Conservation (phyloP, 495 filamentous ascomycete genomes). For the Amphirosellinia nigrospora region DNA sequence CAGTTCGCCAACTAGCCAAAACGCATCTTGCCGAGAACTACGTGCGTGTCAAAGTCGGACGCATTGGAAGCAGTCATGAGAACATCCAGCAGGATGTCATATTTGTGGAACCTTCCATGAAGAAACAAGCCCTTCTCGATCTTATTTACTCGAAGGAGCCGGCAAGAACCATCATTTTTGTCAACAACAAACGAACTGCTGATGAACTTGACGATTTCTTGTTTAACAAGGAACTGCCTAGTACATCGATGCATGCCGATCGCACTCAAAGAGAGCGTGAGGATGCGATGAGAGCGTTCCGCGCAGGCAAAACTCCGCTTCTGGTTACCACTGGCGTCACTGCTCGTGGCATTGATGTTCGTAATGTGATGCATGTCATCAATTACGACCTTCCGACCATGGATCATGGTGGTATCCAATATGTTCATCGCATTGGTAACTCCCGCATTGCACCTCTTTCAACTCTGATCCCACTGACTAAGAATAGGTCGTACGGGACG, state of each 20-base stretch:
- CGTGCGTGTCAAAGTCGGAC: conserved; percentile 81
- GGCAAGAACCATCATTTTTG: conserved; percentile 87
- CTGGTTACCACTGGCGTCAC: conserved; percentile 84
- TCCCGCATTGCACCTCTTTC: not conserved
- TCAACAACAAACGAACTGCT: conserved; percentile 75
- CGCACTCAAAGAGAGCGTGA: conserved; percentile 93
- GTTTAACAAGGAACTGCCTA: conserved; percentile 77
- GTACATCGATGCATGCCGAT: conserved; percentile 83
- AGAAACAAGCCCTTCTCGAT: conserved; percentile 74
- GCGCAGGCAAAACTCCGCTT: conserved; percentile 72
- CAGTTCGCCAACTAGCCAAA: conserved; percentile 74
- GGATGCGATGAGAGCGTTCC: conserved; percentile 89
- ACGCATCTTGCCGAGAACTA: conserved; percentile 73
- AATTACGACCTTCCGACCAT: conserved; percentile 83
- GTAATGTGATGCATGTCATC: conserved; percentile 86
- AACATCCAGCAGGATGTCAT: conserved; percentile 83
- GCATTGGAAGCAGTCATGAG: conserved; percentile 75
- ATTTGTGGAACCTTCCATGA: conserved; percentile 64
- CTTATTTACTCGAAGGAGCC: conserved; percentile 71
- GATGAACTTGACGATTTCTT: conserved; percentile 88
- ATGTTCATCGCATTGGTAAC: conserved; percentile 90
- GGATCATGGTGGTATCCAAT: conserved; percentile 83
- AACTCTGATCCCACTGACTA: conserved; percentile 26
- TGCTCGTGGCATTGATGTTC: conserved; percentile 89
- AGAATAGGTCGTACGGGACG: conserved; percentile 87